Evolutionary conservation across 192 early-diverging fungal species (phyloP).

Genomic region (Kickxella alabastrina): DNA sequence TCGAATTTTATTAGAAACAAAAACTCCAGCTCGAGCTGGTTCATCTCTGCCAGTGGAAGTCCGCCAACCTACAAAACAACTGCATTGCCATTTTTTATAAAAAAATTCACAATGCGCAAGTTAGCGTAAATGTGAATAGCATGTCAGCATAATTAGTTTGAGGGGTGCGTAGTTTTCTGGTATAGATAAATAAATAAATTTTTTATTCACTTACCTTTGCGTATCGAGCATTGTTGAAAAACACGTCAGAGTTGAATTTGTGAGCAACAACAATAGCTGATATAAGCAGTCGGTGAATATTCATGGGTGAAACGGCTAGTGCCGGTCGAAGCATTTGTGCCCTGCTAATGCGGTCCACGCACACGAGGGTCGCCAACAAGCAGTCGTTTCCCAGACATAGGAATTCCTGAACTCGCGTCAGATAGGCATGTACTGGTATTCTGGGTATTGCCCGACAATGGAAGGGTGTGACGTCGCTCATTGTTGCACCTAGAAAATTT

Average conservation of each 20-base stretch:
- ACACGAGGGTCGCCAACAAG: constrained; percentile 66
- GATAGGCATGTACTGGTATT: constrained; percentile 63
- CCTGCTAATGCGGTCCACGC: constrained; percentile 63
- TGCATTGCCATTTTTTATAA: not conserved
- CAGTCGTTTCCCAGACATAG: constrained; percentile 65
- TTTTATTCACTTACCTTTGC: constrained; percentile 39
- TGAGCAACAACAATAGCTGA: constrained; percentile 67
- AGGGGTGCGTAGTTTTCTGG: too few species aligned
- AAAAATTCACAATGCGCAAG: constrained; percentile 2
- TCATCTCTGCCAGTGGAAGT: constrained; percentile 63
- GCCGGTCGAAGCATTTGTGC: constrained; percentile 45
- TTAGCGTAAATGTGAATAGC: too few species aligned
- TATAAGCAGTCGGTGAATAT: constrained; percentile 67
- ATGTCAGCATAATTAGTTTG: too few species aligned
- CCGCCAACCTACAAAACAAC: constrained; percentile 74
- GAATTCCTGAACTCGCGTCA: constrained; percentile 65
- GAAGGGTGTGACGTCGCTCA: constrained; percentile 57
- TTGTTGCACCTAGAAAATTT: constrained; percentile 9
- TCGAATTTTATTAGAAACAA: constrained; percentile 69
- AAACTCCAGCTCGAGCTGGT: constrained; percentile 72
- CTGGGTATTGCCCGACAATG: constrained; percentile 65
- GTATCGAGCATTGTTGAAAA: constrained; percentile 70
- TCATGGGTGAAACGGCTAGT: constrained; percentile 61
- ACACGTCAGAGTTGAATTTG: constrained; percentile 74
- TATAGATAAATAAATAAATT: too few species aligned